A percentile compares a stretch with the other conserved stretches of the same genome.
Conservation (phyloP, 352 stramenopile species). For the Pythium volutum region DNA sequence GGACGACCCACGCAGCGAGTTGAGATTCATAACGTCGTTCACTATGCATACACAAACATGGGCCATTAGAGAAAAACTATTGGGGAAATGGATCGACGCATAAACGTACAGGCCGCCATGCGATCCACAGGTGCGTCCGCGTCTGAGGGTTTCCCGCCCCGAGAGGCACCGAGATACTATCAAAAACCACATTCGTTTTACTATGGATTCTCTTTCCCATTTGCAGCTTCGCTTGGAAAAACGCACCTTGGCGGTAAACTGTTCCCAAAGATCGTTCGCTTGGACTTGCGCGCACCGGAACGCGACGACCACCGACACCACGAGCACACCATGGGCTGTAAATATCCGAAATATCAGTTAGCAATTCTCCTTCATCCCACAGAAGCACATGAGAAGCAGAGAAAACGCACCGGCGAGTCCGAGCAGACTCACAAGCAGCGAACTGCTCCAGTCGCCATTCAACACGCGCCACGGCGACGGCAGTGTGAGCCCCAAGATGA, state of each 20-base stretch:
- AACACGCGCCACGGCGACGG: slow-evolving; percentile 67
- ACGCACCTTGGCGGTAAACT: slow-evolving; percentile 53
- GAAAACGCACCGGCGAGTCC: slow-evolving; percentile 39
- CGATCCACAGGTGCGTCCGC: slow-evolving; percentile 14
- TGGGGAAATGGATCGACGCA: no score
- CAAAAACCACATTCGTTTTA: neutral
- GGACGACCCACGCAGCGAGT: slow-evolving; percentile 31
- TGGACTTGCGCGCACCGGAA: slow-evolving; percentile 69
- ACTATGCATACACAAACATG: slow-evolving; percentile 30
- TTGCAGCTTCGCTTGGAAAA: no score
- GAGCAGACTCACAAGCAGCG: slow-evolving; percentile 42
- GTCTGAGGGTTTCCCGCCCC: neutral
- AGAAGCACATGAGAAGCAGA: slow-evolving; percentile 1
- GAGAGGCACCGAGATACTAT: slow-evolving; percentile 15
- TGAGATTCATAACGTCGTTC: slow-evolving; percentile 58
- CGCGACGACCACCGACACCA: slow-evolving; percentile 51
- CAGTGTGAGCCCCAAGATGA: slow-evolving; percentile 47
- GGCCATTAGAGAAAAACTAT: neutral
- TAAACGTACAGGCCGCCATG: slow-evolving; percentile 6
- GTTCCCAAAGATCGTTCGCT: slow-evolving; percentile 49
- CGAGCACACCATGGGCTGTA: slow-evolving; percentile 50
- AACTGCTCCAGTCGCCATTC: slow-evolving; percentile 68
- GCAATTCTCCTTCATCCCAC: no score
- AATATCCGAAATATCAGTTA: no score
- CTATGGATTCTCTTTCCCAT: neutral